A percentile compares a stretch with the other conserved stretches of the same genome.
Evolutionary conservation across 129 eudicot species (phyloP).

Genomic region (Scalesia atractyloides): DNA sequence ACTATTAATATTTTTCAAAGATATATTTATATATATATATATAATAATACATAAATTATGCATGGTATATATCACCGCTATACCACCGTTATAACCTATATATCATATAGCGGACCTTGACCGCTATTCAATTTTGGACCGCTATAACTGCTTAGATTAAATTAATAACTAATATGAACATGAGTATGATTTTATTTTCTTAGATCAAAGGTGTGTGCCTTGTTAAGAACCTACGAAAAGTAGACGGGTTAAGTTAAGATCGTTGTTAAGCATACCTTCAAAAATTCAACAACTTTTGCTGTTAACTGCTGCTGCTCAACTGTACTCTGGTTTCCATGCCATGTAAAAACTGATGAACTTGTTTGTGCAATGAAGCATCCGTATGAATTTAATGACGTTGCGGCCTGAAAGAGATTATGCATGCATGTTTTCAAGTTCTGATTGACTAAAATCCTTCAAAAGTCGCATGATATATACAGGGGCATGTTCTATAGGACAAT

Average conservation of each 20-base stretch:
- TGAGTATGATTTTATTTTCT: background rate
- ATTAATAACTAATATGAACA: background rate
- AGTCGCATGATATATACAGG: background rate
- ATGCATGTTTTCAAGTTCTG: constrained; percentile 14
- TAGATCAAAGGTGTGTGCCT: background rate
- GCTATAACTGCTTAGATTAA: too few species aligned
- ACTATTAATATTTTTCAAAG: too few species aligned
- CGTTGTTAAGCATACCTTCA: constrained; percentile 56
- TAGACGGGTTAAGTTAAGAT: constrained; percentile 1
- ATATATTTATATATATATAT: too few species aligned
- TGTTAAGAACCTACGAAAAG: constrained; percentile 9
- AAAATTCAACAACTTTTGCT: constrained; percentile 72
- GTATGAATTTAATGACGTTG: constrained; percentile 67
- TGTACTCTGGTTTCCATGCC: constrained; percentile 89
- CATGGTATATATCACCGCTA: too few species aligned
- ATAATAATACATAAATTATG: too few species aligned
- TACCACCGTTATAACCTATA: too few species aligned
- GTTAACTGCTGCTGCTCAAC: constrained; percentile 84
- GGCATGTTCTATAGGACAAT: too few species aligned
- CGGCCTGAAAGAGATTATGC: constrained; percentile 53
- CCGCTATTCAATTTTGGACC: too few species aligned
- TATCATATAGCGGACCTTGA: too few species aligned
- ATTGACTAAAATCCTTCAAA: background rate
- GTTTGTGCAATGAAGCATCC: constrained; percentile 88
- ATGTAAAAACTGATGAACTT: constrained; percentile 60